These are phyloP conservation scores for Bryoglossum gracile DNA, from an alignment of 495 filamentous ascomycete species.

Conservation along the genomic window DNA sequence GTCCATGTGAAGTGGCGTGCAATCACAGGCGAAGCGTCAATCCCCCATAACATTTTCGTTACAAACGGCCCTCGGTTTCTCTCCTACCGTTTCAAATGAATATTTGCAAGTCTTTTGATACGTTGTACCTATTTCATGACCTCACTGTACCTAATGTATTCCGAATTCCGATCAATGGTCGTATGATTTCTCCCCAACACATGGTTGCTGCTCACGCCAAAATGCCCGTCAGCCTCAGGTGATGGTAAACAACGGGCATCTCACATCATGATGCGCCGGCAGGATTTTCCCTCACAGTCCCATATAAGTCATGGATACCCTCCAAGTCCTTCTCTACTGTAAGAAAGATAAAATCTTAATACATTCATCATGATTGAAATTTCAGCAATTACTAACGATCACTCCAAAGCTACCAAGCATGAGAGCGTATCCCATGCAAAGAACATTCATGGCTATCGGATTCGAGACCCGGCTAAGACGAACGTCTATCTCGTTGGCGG, in stretches of 20 bases:
- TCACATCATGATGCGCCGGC: too few species aligned
- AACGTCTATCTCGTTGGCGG: conserved; percentile 37
- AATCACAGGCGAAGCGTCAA: neutral
- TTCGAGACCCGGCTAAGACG: conserved; percentile 25
- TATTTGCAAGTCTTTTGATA: too few species aligned
- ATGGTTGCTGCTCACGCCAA: too few species aligned
- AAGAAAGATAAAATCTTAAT: neutral
- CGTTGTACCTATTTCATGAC: too few species aligned
- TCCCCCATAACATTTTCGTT: neutral
- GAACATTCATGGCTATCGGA: neutral
- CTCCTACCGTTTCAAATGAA: too few species aligned
- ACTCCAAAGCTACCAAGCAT: neutral
- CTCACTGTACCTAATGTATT: too few species aligned
- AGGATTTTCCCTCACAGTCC: too few species aligned
- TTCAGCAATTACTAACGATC: too few species aligned
- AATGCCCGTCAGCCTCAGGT: neutral
- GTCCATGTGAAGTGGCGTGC: neutral
- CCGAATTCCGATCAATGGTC: too few species aligned
- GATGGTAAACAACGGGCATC: neutral
- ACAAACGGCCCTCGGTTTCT: too few species aligned
- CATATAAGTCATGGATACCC: neutral
- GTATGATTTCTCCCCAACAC: too few species aligned
- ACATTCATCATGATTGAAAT: neutral
- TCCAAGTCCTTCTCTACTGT: neutral
- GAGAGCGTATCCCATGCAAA: conserved; percentile 2